Evolutionary conservation across 371 early-diverging fungal species (phyloP), one percentile per base, ranked within the genome.

Genomic region (Saksenaea oblongispora): DNA sequence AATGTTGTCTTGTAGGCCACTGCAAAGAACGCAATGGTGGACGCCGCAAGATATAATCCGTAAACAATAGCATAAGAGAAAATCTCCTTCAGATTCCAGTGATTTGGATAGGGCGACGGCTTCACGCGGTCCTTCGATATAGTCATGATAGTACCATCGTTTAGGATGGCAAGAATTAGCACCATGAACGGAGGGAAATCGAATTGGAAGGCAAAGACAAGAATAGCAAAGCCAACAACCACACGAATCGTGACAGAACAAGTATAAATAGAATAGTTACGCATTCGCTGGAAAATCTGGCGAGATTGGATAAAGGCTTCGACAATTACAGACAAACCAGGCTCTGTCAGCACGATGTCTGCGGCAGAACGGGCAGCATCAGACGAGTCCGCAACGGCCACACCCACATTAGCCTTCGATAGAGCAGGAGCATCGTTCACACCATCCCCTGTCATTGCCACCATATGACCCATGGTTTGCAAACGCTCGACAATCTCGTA

Each of bases 341-440:
- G 88, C 63, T 83, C 86, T 17, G 89, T 86, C 72, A 93, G 82
- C 59, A 93, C 91, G 71, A 91, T 91, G 76, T 89, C 89, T 35
- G 90, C 88, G 58, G 91, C 91, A 70, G 88, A 84, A 63, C 90
- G 88, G 56, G 92, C 91, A 59, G 90, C 91, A 73, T 90, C 91
- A 34, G 89, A 85, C 54, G 88, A 88, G 65, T 87, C 90, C 59
- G 85, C 94, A 76, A 97, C 93, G 61, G 92, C 92, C 65, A 92
- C 85, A 82, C 92, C 92, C 42, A 90, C 89, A 62, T 92, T 89
- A 68, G 92, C 89, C 84, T 89, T 89, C 74, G 88, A 87, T 51
- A 98, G 89, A 54, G 98, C 97, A 14, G 95, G 95, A 13, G 96
- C 94, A 80, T 97, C 99, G 80, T 97, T 97, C 64, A 95, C 95